Base-by-base conservation (phyloP, 2,329 filamentous ascomycete species). In the Chaetomium sp. region DNA sequence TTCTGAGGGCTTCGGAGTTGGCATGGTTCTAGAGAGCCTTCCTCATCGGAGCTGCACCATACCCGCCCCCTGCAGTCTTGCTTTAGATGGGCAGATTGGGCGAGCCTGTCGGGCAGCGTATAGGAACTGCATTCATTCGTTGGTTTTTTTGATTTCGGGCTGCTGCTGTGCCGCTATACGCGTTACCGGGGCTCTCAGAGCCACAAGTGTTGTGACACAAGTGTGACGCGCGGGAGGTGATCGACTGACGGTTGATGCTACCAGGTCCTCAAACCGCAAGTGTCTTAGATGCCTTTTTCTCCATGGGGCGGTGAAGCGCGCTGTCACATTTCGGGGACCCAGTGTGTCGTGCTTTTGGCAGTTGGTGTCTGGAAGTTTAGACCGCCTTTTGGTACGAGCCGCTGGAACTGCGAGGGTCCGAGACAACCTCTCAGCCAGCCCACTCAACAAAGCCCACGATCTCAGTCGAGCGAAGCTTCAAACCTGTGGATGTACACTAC, bases 61-160 rank as follows among this genome's bases (percentile, higher is more conserved):
- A 49, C n/a, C 51, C 35, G 53, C 21, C 21, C 6, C 47, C 58
- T 54, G 27, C 45, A 45, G 21, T 47, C 29, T 45, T 58, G 21
- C 47, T 65, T 35, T 35, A 59, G 31, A 51, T 25, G 27, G 42
- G 29, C 61, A 65, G 54, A 58, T 62, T 54, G 53, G 33, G 54
- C 25, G 31, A 33, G 21, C 31, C 35, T 55, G 47, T 33, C 31
- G 12, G 23, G 58, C 21, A 35, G 58, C n/a, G 33, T 38, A 10
- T 29, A 16, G 25, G 21, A 60, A 60, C 56, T 45, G 23, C 58
- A 45, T 27, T 45, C 12, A 23, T 55, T 49, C 29, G n/a, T 29
- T 25, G 13, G 7, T 13, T 35, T 59, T 35, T 59, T n/a, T n/a
- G 2, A 23, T 51, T 35, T 45, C 21, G 9, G 45, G 29, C 23